Evolutionary conservation across 768 basidiomycete genomes (phyloP), one percentile per base, ranked within the genome.

Genomic region (Boletus barrowsii): DNA sequence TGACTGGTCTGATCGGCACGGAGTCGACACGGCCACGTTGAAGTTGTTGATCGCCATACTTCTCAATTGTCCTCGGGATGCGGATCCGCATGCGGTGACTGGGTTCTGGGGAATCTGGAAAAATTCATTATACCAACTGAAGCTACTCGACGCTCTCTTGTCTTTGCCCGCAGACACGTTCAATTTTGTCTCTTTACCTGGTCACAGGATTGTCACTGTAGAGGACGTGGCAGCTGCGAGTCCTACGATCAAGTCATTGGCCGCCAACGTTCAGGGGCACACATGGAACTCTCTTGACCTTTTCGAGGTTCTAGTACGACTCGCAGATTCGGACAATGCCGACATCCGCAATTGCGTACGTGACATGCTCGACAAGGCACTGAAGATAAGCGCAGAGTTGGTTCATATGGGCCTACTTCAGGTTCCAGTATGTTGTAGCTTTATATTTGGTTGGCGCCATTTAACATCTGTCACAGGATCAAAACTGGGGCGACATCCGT

Each of bases 281-380:
- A 88, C 92, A 0, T 98, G 95, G 95, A 98, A 98, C 68, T 93
- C 91, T 6, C 75, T 93, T 10, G 93, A 97, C 61, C 74, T 98
- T 40, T 90, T 95, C 61, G 86, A 93, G 69, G 86, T 93, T 29
- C 76, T 98, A 3, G 87, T 96, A n/a, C 80, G 83, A 53, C 77
- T 88, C 49, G 87, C 88, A 3, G 85, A 86, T 55, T 83, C 85
- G 3, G 87, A 92, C 26, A 82, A 78, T 20, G 58, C 69, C 15
- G 91, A 94, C 48, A 83, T 93, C 26, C 81, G 84, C 24, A 80
- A 75, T 53, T 86, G 84, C 59, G 93, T 95, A 26, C 79, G 88
- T 42, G 93, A 97, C 61, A 89, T 97, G 85, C 71, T 98, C 50
- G 95, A 98, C 67, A 91, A 93, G 64, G 96, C 92, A 0, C 84